Percentiles rank a stretch among this genome's conserved stretches.
Evolutionary conservation across 1,284 basidiomycete species (phyloP).

Genomic region (Xerocomus amazonicus): DNA sequence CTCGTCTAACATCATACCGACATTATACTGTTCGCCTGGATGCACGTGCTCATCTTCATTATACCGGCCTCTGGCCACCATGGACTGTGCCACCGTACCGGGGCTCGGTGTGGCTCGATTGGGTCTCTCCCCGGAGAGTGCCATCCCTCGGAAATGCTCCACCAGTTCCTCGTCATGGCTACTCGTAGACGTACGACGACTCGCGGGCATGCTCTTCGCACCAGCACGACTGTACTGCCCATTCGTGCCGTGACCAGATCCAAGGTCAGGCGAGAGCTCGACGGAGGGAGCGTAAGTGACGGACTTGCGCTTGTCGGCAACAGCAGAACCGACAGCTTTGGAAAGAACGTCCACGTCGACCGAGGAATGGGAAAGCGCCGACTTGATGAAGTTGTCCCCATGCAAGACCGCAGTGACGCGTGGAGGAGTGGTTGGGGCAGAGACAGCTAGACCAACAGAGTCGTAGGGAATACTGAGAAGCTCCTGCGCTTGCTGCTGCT

Average conservation of each 20-base stretch:
- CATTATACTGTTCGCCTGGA: constrained; percentile 63
- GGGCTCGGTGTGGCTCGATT: constrained; percentile 51
- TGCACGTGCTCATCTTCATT: constrained; percentile 52
- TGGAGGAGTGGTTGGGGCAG: constrained; percentile 79
- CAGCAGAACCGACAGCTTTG: constrained; percentile 60
- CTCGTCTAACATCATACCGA: constrained; percentile 85
- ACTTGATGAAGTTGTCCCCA: constrained; percentile 45
- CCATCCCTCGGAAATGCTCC: constrained; percentile 67
- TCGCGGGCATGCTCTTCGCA: constrained; percentile 86
- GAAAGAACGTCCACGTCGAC: constrained; percentile 60
- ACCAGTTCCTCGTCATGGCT: constrained; percentile 77
- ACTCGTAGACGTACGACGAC: constrained; percentile 76
- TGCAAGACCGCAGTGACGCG: constrained; percentile 64
- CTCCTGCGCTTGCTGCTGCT: constrained; percentile 87
- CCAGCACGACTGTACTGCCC: constrained; percentile 63
- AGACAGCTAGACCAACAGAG: constrained; percentile 59
- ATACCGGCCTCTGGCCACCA: constrained; percentile 47
- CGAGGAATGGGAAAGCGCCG: constrained; percentile 43
- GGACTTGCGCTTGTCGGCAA: constrained; percentile 75
- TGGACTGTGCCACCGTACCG: constrained; percentile 46
- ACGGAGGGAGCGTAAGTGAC: constrained; percentile 79
- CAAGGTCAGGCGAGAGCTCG: constrained; percentile 66
- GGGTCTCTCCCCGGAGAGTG: constrained; percentile 58
- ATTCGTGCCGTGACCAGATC: constrained; percentile 39
- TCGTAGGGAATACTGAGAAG: constrained; percentile 72